These are phyloP conservation scores for Metarhizium brunneum DNA, from an alignment of 2,329 filamentous ascomycete genomes.

Conservation along the genomic window DNA sequence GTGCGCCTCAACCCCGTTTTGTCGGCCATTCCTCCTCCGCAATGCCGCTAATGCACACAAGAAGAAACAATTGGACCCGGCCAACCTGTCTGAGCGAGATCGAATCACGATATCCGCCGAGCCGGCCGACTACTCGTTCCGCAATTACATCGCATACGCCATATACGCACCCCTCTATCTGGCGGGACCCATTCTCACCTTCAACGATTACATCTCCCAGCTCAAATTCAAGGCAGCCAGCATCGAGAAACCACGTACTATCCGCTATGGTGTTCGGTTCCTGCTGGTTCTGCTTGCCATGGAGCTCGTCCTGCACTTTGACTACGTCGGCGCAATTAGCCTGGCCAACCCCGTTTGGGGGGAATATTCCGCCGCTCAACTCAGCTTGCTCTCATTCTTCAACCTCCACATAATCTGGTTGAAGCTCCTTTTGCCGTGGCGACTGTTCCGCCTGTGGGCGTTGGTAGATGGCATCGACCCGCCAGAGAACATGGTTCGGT, in stretches of 20 bases:
- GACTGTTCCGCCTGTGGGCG: constrained; percentile 97
- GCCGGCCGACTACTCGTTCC: constrained; percentile 62
- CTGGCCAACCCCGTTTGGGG: constrained; percentile 72
- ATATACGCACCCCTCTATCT: constrained; percentile 92
- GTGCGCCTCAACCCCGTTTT: constrained; percentile 14
- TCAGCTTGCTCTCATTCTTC: constrained; percentile 87
- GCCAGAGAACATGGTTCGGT: constrained; percentile 96
- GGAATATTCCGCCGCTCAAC: constrained; percentile 75
- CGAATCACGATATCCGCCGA: constrained; percentile 70
- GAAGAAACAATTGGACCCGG: constrained; percentile 94
- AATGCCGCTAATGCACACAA: constrained; percentile 57
- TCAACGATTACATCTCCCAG: constrained; percentile 96
- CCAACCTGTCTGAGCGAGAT: constrained; percentile 80
- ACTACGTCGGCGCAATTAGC: constrained; percentile 89
- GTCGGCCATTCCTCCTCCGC: background rate
- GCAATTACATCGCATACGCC: constrained; percentile 81
- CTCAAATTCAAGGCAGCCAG: constrained; percentile 62
- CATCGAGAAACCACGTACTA: constrained; percentile 60
- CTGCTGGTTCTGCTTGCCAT: constrained; percentile 71
- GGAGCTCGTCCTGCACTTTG: constrained; percentile 84
- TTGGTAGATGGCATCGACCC: constrained; percentile 86
- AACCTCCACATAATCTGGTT: constrained; percentile 97
- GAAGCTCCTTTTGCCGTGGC: constrained; percentile 92
- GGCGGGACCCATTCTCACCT: constrained; percentile 86
- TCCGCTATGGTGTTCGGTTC: constrained; percentile 79